Evolutionary conservation across 176 grass and related monocot genomes (phyloP).

Genomic region (Melocanna baccifera): DNA sequence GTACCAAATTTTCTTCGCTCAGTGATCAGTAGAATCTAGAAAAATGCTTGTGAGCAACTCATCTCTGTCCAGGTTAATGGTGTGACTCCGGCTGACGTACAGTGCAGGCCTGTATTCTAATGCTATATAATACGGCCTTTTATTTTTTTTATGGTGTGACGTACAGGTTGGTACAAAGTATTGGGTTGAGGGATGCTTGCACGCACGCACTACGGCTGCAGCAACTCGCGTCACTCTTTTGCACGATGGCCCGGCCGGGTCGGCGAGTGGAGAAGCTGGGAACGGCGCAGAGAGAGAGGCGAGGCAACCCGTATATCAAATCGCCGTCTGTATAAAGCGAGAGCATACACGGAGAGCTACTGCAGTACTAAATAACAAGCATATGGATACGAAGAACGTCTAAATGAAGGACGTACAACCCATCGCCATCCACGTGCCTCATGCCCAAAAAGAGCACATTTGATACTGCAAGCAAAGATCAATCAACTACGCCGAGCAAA

Average conservation of each 20-base stretch:
- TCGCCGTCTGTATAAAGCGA: neutral
- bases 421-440: neutral
- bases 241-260: too few species aligned
- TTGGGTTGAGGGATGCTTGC: neutral
- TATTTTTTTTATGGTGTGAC: neutral
- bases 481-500: neutral
- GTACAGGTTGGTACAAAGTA: conserved; percentile 1
- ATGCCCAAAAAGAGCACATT: neutral
- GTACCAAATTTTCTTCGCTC: neutral
- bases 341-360: neutral
- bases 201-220: neutral
- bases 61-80: neutral
- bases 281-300: too few species aligned
- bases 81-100: neutral
- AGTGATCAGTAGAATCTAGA: too few species aligned
- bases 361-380: neutral
- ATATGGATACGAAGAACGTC: too few species aligned
- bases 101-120: conserved; percentile 11
- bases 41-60: too few species aligned
- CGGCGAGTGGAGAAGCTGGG: too few species aligned
- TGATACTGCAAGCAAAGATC: neutral
- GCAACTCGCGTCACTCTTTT: neutral
- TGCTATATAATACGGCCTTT: neutral
- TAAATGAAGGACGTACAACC: neutral
- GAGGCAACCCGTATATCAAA: neutral